Base-by-base conservation (phyloP, 129 eudicot genomes). In the Heracleum sosnowskyi region DNA sequence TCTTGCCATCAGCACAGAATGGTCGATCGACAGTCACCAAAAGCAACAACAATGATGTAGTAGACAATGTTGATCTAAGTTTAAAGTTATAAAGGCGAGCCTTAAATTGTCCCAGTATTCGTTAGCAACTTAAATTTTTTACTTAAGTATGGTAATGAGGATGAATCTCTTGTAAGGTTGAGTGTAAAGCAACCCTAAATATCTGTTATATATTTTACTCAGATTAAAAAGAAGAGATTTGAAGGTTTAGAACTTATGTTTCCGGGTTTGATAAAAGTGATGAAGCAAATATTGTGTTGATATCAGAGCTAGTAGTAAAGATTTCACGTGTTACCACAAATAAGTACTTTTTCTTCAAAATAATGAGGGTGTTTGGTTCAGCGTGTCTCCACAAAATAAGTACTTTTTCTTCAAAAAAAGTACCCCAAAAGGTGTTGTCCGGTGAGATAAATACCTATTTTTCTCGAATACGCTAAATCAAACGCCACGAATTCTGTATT, bases 1-100 rank as follows among this genome's bases (percentile, higher is more conserved):
- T 89, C 87, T 84, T 88, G 39, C 98, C 98, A 76, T 55, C 80
- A 73, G 60, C 37, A 40, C 77, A 71, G 35, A 83, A 36, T 22
- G 83, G 71, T 35, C 84, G 62, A 57, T 46, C 70, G 4, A 12
- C 80, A 20, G 40, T 53, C 49, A n/a, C 9, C 29, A 12, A 31
- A 69, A 82, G 85, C 69, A 83, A 31, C 79, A 75, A 72, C 83
- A 83, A 78, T 76, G 78, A 73, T 36, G 79, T 72, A 63, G 93
- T 68, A 73, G 98, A 89, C 82, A 81, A 60, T 46, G 82, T 93
- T 84, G 94, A 93, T 88, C 91, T 93, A 55, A 86, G 68, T 77
- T 82, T 93, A 78, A 87, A 86, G 90, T 81, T 93, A 72, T 93
- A 81, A 81, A 83, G 41, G 79, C 73, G 31, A 31, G 36, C 16